These are phyloP conservation scores for Penstemon barbatus DNA, from an alignment of 257 asterid species.

Conservation along the genomic window DNA sequence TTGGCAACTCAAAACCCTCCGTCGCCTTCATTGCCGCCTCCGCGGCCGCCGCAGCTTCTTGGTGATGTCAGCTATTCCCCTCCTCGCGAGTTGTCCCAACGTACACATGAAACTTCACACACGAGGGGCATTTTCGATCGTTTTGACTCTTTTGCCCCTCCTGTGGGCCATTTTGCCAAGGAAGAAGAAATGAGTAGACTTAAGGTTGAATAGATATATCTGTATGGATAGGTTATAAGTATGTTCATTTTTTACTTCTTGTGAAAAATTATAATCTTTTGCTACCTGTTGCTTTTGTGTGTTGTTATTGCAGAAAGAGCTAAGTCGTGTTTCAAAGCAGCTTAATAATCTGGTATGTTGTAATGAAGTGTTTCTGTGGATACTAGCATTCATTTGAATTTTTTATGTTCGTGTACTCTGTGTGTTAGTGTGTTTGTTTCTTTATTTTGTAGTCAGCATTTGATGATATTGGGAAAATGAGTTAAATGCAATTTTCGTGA, in stretches of 20 bases:
- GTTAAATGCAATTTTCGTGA: background rate
- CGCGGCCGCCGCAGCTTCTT: constrained; percentile 20
- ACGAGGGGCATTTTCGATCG: constrained; percentile 18
- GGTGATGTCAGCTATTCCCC: constrained; percentile 57
- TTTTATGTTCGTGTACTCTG: background rate
- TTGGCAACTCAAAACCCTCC: constrained; percentile 32
- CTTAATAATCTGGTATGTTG: constrained; percentile 55
- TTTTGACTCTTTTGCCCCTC: constrained; percentile 29
- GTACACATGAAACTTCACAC: constrained; percentile 26
- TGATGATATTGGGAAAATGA: constrained; percentile 1
- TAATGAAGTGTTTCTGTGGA: background rate
- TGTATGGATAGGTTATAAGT: background rate
- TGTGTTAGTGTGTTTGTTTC: background rate
- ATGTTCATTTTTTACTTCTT: too few species aligned
- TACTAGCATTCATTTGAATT: background rate
- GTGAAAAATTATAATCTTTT: constrained; percentile 1
- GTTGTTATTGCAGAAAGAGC: constrained; percentile 61
- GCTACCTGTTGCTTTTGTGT: background rate
- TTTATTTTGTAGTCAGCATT: background rate
- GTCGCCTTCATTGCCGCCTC: constrained; percentile 30
- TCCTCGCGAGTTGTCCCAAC: constrained; percentile 85
- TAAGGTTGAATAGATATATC: constrained; percentile 42
- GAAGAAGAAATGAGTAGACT: constrained; percentile 49
- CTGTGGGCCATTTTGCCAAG: constrained; percentile 31
- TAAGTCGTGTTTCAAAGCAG: constrained; percentile 60